phyloP scores from a whole-genome alignment of 495 filamentous ascomycete species.

The Durotheca rogersii region DNA sequence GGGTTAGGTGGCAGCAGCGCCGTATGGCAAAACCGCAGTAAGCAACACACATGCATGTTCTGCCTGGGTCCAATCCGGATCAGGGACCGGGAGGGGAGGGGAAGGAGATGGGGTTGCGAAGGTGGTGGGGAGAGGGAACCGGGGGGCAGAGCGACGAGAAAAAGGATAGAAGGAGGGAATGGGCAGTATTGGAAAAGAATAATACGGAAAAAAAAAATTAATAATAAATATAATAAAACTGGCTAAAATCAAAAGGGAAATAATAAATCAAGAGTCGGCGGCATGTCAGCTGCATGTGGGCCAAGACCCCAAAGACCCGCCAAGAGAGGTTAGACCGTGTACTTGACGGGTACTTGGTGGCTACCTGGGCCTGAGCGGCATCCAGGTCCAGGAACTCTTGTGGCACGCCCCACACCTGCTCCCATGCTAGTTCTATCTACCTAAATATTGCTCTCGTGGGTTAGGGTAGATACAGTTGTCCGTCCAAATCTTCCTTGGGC shows the following conservation, averaged over 20 bases:
- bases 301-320: conserved; percentile 6
- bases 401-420: conserved; percentile 34
- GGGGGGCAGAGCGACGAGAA: not conserved
- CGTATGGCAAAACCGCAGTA: not conserved
- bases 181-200: not conserved
- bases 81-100: conserved; percentile 2
- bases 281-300: conserved; percentile 21
- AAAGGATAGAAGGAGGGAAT: not conserved
- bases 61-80: conserved; percentile 6
- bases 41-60: too few species aligned
- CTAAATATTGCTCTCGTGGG: conserved; percentile 34
- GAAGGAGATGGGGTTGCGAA: too few species aligned
- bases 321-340: conserved; percentile 12
- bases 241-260: not conserved
- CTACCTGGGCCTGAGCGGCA: conserved; percentile 27
- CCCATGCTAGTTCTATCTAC: conserved; percentile 38
- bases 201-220: not conserved
- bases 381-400: conserved; percentile 38
- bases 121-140: not conserved
- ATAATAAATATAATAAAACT: not conserved
- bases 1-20: too few species aligned
- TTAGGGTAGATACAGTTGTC: conserved; percentile 39
- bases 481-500: conserved; percentile 39
- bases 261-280: conserved; percentile 16
- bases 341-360: conserved; percentile 25